Conservation (phyloP, 2,329 filamentous ascomycete species). For the Curvularia verruculosa region DNA sequence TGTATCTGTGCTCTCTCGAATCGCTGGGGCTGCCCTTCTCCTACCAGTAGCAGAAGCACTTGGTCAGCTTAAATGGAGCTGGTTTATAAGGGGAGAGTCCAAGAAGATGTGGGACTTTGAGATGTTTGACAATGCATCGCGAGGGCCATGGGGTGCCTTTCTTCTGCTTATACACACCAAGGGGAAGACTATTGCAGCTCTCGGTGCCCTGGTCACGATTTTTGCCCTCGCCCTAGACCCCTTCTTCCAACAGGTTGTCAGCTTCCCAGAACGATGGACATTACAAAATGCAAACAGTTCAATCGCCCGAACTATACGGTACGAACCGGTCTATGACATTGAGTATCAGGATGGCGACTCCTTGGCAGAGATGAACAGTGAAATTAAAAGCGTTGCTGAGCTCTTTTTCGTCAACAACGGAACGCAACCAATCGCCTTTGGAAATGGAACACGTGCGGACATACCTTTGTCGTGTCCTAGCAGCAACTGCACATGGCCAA, state of each 20-base stretch:
- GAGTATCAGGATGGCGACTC: not conserved
- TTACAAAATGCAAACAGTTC: not conserved
- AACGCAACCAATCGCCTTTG: conserved; percentile 23
- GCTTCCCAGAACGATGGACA: too few relatives aligned
- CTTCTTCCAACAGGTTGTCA: too few relatives aligned
- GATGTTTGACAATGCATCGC: conserved; percentile 42
- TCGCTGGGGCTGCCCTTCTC: conserved; percentile 37
- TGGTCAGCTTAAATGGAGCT: conserved; percentile 47
- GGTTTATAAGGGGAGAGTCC: conserved; percentile 33
- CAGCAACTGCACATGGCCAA: conserved; percentile 40
- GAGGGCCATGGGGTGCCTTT: conserved; percentile 36
- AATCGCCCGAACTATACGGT: not conserved
- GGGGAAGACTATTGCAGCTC: too few relatives aligned
- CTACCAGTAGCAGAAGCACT: conserved; percentile 39
- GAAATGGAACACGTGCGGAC: conserved; percentile 32
- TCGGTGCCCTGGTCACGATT: too few relatives aligned
- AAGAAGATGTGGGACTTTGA: conserved; percentile 47
- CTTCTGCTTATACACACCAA: conserved; percentile 24
- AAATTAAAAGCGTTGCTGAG: not conserved
- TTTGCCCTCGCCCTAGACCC: too few relatives aligned
- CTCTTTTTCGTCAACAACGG: conserved; percentile 30
- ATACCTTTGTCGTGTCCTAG: conserved; percentile 37
- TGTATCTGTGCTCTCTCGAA: conserved; percentile 35
- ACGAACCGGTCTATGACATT: not conserved
- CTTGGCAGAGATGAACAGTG: not conserved